These are phyloP conservation scores for Hyphopichia fennica DNA, from an alignment of 1,139 yeast genomes.

Conservation along the genomic window DNA sequence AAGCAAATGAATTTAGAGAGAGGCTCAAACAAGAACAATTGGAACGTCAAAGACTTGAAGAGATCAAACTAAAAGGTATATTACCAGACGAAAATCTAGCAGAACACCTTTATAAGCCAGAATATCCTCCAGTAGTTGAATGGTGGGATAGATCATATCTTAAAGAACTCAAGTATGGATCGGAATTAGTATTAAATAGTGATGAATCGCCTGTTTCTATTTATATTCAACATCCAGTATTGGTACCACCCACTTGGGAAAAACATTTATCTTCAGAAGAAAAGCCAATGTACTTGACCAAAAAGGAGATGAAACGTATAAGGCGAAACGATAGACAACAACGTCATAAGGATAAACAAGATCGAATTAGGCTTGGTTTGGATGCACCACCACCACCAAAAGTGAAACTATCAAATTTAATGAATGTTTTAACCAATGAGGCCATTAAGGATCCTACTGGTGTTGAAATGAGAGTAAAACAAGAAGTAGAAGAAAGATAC, in stretches of 20 bases:
- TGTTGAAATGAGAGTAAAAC: slow-evolving; percentile 69
- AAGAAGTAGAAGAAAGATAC: slow-evolving; percentile 66
- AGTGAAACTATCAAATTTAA: slow-evolving; percentile 76
- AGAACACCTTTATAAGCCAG: slow-evolving; percentile 50
- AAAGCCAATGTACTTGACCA: slow-evolving; percentile 63
- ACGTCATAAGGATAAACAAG: slow-evolving; percentile 69
- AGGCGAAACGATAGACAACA: slow-evolving; percentile 70
- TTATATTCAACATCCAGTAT: slow-evolving; percentile 82
- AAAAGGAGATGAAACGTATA: slow-evolving; percentile 71
- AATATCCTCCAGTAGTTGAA: slow-evolving; percentile 60
- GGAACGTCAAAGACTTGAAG: slow-evolving; percentile 20
- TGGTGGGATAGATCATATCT: slow-evolving; percentile 79
- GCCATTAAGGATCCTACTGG: slow-evolving; percentile 90
- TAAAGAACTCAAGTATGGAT: slow-evolving; percentile 26
- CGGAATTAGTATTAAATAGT: slow-evolving; percentile 26
- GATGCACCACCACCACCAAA: slow-evolving; percentile 91
- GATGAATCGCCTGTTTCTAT: slow-evolving; percentile 54
- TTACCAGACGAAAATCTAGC: slow-evolving; percentile 48
- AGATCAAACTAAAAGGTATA: slow-evolving; percentile 40
- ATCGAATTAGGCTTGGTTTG: slow-evolving; percentile 74
- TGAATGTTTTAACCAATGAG: slow-evolving; percentile 82
- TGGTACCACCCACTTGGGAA: slow-evolving; percentile 59
- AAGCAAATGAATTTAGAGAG: slow-evolving; percentile 54
- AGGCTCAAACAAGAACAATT: slow-evolving; percentile 32
- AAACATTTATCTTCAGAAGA: slow-evolving; percentile 35